These are phyloP conservation scores for Leavenworthia alabamica DNA, from an alignment of 345 rosid genomes.

Conservation along the genomic window DNA sequence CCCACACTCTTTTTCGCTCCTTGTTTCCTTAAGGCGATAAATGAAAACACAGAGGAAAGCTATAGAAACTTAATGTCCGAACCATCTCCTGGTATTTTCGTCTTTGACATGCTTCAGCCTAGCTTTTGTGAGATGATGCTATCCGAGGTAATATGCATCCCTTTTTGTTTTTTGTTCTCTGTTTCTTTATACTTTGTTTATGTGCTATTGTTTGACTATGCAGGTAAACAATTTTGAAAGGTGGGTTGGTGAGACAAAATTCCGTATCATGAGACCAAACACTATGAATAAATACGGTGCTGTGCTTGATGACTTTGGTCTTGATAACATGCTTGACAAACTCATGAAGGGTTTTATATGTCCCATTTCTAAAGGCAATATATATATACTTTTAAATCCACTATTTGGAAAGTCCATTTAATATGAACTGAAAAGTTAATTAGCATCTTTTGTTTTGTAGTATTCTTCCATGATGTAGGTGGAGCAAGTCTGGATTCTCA, in stretches of 20 bases:
- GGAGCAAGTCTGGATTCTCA: constrained; percentile 91
- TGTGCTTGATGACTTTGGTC: constrained; percentile 95
- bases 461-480: constrained; percentile 87
- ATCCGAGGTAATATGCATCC: constrained; percentile 51
- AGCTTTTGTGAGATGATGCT: constrained; percentile 61
- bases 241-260: constrained; percentile 72
- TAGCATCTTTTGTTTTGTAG: constrained; percentile 35
- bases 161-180: not conserved
- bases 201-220: constrained; percentile 42
- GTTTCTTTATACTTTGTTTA: constrained; percentile 20
- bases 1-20: constrained; percentile 59
- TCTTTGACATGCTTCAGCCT: constrained; percentile 82
- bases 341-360: constrained; percentile 72
- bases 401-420: not conserved
- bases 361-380: constrained; percentile 77
- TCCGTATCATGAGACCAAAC: constrained; percentile 91
- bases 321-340: constrained; percentile 76
- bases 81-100: constrained; percentile 63
- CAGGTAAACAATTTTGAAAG: constrained; percentile 79
- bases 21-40: constrained; percentile 54
- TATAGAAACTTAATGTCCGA: constrained; percentile 67
- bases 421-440: not conserved
- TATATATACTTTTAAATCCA: constrained; percentile 1
- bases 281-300: constrained; percentile 95
- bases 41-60: constrained; percentile 62